A percentile compares a stretch with the other conserved stretches of the same genome.
phyloP scores from a whole-genome alignment of 768 basidiomycete genomes.

The Porphyrellus cyaneotinctus region DNA sequence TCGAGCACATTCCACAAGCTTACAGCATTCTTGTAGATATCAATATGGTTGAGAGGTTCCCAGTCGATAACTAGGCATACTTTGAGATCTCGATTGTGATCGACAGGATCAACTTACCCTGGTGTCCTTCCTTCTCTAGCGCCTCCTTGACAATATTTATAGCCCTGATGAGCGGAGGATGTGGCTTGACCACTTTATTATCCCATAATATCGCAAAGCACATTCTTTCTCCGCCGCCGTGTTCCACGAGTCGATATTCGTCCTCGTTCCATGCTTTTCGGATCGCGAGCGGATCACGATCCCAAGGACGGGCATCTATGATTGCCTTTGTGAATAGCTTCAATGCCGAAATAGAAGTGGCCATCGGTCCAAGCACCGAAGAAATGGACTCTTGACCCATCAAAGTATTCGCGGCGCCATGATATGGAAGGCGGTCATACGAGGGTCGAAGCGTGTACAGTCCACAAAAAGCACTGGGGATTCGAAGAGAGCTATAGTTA shows the following conservation, averaged over 20 bases:
- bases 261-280: constrained; percentile 59
- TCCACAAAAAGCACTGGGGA: constrained; percentile 67
- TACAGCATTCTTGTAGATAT: constrained; percentile 30
- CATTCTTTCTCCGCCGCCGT: constrained; percentile 47
- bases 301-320: constrained; percentile 50
- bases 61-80: constrained; percentile 53
- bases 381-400: constrained; percentile 70
- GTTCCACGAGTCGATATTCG: constrained; percentile 56
- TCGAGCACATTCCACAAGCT: not conserved
- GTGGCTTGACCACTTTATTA: constrained; percentile 54
- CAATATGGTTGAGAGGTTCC: constrained; percentile 51
- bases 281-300: constrained; percentile 55
- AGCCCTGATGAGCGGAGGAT: constrained; percentile 63
- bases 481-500: constrained; percentile 58
- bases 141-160: constrained; percentile 57
- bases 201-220: constrained; percentile 68
- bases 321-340: constrained; percentile 49
- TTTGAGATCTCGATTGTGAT: not conserved
- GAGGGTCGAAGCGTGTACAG: constrained; percentile 73
- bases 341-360: constrained; percentile 57
- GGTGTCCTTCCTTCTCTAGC: constrained; percentile 59
- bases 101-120: constrained; percentile 38
- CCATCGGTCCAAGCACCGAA: constrained; percentile 75
- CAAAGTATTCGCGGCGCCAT: constrained; percentile 57
- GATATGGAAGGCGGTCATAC: constrained; percentile 67